Evolutionary conservation across 805 yeast species (phyloP).

Genomic region (Saturnispora sekii): DNA sequence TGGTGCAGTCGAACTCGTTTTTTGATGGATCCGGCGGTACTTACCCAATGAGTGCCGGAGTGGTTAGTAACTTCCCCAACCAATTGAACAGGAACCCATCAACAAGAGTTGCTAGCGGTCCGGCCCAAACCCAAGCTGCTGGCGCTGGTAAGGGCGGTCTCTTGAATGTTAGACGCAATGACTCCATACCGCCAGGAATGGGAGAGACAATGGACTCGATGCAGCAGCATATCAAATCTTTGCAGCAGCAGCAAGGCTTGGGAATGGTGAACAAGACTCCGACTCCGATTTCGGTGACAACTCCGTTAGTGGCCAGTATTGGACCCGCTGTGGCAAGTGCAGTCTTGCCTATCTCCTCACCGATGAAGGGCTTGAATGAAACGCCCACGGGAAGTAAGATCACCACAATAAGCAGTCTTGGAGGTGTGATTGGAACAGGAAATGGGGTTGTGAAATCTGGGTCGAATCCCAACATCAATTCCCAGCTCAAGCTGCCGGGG

Average conservation of each 20-base stretch:
- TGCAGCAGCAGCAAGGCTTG: conserved; percentile 12
- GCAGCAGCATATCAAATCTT: conserved; percentile 19
- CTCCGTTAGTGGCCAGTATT: conserved; percentile 28
- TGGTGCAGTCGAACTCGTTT: not conserved
- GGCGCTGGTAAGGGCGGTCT: no score
- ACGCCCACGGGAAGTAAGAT: not conserved
- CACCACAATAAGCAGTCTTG: no score
- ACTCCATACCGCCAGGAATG: conserved; percentile 6
- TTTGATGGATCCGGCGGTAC: not conserved
- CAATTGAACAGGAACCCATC: conserved; percentile 1
- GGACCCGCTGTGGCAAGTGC: conserved; percentile 29
- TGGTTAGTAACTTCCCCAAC: conserved; percentile 1
- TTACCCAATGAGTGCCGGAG: conserved; percentile 6
- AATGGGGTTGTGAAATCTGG: not conserved
- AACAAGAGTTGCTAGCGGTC: not conserved
- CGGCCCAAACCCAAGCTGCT: no score
- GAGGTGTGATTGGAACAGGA: no score
- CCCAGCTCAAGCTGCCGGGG: not conserved
- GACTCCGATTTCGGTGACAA: conserved; percentile 22
- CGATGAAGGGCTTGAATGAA: conserved; percentile 14
- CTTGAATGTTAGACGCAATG: not conserved
- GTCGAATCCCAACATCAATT: conserved; percentile 1
- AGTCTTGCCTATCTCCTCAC: conserved; percentile 25
- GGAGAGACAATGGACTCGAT: conserved; percentile 11
- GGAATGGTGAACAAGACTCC: conserved; percentile 1